Evolutionary conservation across 805 yeast genomes (phyloP), one percentile per base, ranked within the genome.

Genomic region (Lachancea kluyveri): DNA sequence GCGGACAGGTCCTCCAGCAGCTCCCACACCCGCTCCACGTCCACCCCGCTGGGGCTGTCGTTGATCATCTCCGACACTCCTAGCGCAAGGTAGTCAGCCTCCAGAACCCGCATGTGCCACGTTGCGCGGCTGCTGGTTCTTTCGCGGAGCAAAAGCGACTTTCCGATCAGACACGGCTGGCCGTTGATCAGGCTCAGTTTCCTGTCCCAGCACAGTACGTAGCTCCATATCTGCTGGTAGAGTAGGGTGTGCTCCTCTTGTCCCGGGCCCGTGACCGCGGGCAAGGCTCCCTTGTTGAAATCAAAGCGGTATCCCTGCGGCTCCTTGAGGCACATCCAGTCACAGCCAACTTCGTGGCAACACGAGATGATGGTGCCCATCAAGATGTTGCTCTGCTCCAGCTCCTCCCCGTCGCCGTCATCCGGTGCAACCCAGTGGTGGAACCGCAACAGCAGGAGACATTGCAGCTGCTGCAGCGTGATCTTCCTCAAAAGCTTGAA

Each of bases 371-470:
- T 52, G 8, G 46, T 41, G 5, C 59, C 56, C 41, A 49, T 45
- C 2, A 55, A 30, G 6, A 54, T 46, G 20, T 44, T 52, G 23
- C 46, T 45, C 26, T 53, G 55, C 30, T 52, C 50, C 9, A 46
- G 38, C 17, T 42, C 46, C 15, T 45, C 37, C 3, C 60, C 60
- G 35, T 55, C 59, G 8, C 57, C 57, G 36, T 52, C 57, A 24
- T 55, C 57, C 3, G 58, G 57, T 3, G 52, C 50, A 36, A 57
- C 48, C 59, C 59, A 55, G 25, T 50, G 48, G 32, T 51, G 49
- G 28, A 55, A 45, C 32, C 58, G 44, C 14, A 54, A 36, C 18
- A 55, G 21, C 15, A 55, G 25, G 16, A 54, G 33, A 35, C 44
- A 37, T 24, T 52, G 55, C n/a, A 54, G 21, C 29, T 52, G 55